phyloP scores from a whole-genome alignment of 805 yeast species.

The Yamadazyma scolyti region DNA sequence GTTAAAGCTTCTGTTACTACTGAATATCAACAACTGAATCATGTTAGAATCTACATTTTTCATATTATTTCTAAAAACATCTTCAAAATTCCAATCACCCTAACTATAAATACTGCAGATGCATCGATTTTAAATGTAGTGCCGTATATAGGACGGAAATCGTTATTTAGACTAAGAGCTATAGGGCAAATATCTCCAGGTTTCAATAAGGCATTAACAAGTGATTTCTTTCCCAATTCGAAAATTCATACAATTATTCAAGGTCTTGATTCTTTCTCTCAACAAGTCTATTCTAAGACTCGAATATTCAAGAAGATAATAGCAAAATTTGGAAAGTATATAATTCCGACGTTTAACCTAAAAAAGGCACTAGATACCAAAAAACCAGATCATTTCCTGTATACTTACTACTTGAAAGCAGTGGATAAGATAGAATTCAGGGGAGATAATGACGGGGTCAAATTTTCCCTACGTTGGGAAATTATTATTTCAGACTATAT shows the following conservation, averaged over 20 bases:
- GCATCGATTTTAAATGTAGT: background rate
- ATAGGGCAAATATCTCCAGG: conserved; percentile 18
- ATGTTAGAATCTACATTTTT: conserved; percentile 7
- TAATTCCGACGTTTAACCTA: conserved; percentile 14
- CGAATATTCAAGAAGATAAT: conserved; percentile 18
- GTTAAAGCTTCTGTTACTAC: conserved; percentile 10
- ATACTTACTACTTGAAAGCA: conserved; percentile 17
- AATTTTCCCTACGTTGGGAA: conserved; percentile 19
- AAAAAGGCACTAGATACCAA: conserved; percentile 13
- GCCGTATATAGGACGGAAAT: too few relatives aligned
- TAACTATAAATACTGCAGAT: conserved; percentile 1
- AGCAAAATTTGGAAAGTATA: conserved; percentile 11
- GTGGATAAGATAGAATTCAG: conserved; percentile 15
- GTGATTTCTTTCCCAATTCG: conserved; percentile 20
- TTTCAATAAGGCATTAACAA: conserved; percentile 14
- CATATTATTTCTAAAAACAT: conserved; percentile 10
- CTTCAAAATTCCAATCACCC: conserved; percentile 3
- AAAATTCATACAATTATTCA: conserved; percentile 28
- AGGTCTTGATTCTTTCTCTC: conserved; percentile 30
- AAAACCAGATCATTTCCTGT: conserved; percentile 13
- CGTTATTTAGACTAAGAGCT: background rate
- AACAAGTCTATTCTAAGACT: conserved; percentile 18
- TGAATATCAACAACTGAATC: conserved; percentile 10
- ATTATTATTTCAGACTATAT: conserved; percentile 17
- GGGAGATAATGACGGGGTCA: conserved; percentile 2